These are phyloP conservation scores for Bryum argenteum DNA, from an alignment of 225 moss, liverwort and hornwort species.

Conservation along the genomic window DNA sequence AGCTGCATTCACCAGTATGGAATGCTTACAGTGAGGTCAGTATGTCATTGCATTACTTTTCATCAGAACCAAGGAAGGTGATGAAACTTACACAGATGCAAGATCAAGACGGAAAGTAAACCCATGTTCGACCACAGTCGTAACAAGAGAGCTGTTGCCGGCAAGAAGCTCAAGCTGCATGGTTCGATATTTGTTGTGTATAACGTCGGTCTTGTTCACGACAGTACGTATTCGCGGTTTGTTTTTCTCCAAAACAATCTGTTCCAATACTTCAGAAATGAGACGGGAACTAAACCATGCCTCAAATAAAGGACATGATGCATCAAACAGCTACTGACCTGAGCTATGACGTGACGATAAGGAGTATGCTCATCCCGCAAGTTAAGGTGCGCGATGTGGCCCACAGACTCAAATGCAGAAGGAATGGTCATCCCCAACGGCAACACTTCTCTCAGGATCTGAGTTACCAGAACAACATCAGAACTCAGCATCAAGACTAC, in stretches of 20 bases:
- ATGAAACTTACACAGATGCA: slow-evolving; percentile 70
- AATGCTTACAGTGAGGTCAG: slow-evolving; percentile 6
- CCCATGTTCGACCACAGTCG: slow-evolving; percentile 78
- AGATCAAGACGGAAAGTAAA: slow-evolving; percentile 79
- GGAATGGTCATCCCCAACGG: slow-evolving; percentile 67
- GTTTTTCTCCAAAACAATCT: slow-evolving; percentile 77
- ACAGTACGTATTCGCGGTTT: slow-evolving; percentile 84
- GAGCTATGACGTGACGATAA: slow-evolving; percentile 83
- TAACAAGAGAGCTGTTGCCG: slow-evolving; percentile 83
- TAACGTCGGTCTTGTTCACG: slow-evolving; percentile 68
- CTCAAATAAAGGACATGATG: slow-evolving; percentile 13
- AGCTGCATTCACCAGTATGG: slow-evolving; percentile 38
- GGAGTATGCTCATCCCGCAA: slow-evolving; percentile 71
- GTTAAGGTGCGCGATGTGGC: slow-evolving; percentile 86
- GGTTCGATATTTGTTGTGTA: slow-evolving; percentile 62
- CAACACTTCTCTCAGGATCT: slow-evolving; percentile 75
- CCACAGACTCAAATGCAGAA: slow-evolving; percentile 65
- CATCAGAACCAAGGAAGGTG: slow-evolving; percentile 11
- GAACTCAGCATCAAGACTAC: not conserved
- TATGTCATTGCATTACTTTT: not conserved
- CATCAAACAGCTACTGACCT: slow-evolving; percentile 47
- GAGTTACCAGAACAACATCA: slow-evolving; percentile 27
- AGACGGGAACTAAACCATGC: not conserved
- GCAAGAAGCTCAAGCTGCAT: slow-evolving; percentile 90
- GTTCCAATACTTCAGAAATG: slow-evolving; percentile 24